These are phyloP conservation scores for Saccharum spontaneum DNA, from an alignment of 176 grass and related monocot genomes.

Conservation along the genomic window DNA sequence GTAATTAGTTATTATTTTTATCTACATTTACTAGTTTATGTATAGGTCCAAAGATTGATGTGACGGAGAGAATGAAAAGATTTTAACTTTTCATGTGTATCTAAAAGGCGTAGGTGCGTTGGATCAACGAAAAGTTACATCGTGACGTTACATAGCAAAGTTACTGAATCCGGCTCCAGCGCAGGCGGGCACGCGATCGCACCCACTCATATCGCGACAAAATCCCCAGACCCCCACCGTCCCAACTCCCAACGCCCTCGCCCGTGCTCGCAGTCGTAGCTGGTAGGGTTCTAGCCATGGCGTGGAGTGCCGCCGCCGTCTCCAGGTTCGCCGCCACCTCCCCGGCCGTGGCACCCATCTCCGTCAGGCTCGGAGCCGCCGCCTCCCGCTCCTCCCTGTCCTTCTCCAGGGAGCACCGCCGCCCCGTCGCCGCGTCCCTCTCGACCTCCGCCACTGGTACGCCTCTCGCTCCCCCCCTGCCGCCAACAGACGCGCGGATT, in stretches of 20 bases:
- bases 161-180: no score
- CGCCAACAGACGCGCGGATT: not conserved
- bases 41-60: no score
- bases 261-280: not conserved
- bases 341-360: constrained; percentile 35
- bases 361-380: constrained; percentile 24
- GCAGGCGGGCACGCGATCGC: not conserved
- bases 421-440: constrained; percentile 47
- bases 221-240: not conserved
- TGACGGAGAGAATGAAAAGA: no score
- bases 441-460: constrained; percentile 58
- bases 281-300: constrained; percentile 56
- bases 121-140: no score
- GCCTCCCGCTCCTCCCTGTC: constrained; percentile 35
- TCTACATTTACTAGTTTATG: no score
- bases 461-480: not conserved
- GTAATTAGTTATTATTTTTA: no score
- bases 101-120: no score
- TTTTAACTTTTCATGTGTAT: no score
- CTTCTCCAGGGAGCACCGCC: constrained; percentile 28
- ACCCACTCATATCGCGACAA: not conserved
- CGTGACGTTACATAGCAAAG: no score
- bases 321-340: constrained; percentile 41
- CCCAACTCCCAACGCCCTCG: not conserved
- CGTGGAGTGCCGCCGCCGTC: constrained; percentile 57